Conservation (phyloP, 106 monocot genomes). For the Agapanthus africanus region DNA sequence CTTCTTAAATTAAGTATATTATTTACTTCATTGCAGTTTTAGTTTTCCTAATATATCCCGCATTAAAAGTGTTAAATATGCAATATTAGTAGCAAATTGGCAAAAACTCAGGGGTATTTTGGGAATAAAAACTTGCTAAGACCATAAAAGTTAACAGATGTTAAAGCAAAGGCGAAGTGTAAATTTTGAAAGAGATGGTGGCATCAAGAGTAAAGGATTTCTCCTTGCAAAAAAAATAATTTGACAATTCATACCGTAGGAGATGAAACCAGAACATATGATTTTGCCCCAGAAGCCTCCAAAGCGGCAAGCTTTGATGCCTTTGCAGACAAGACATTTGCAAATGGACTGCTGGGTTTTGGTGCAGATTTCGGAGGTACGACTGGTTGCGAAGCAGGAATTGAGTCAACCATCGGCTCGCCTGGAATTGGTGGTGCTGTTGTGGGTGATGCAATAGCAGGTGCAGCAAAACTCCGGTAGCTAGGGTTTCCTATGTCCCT, state of each 20-base stretch:
- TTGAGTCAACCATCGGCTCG: slow-evolving; percentile 51
- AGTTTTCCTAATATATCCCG: too few species aligned
- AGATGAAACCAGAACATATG: slow-evolving; percentile 66
- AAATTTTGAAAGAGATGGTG: too few species aligned
- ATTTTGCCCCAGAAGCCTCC: slow-evolving; percentile 45
- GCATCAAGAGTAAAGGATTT: too few species aligned
- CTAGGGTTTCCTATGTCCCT: slow-evolving; percentile 39
- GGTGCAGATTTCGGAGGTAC: slow-evolving; percentile 30
- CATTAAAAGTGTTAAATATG: too few species aligned
- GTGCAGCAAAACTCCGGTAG: slow-evolving; percentile 11
- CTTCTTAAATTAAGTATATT: too few species aligned
- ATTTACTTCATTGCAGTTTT: too few species aligned
- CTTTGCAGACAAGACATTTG: slow-evolving; percentile 43
- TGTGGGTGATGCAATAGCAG: slow-evolving; percentile 56
- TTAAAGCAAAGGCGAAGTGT: too few species aligned
- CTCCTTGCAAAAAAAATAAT: too few species aligned
- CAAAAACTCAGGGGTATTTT: too few species aligned
- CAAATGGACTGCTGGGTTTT: slow-evolving; percentile 36
- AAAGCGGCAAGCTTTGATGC: slow-evolving; percentile 59
- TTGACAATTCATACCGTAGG: slow-evolving; percentile 47
- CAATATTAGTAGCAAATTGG: too few species aligned
- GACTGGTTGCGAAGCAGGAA: slow-evolving; percentile 15
- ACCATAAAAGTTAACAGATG: too few species aligned
- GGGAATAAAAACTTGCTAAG: too few species aligned
- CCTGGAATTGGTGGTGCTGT: slow-evolving; percentile 68